These are phyloP conservation scores for Geotrichum armillariae DNA, from an alignment of 1,139 yeast species.

Conservation along the genomic window DNA sequence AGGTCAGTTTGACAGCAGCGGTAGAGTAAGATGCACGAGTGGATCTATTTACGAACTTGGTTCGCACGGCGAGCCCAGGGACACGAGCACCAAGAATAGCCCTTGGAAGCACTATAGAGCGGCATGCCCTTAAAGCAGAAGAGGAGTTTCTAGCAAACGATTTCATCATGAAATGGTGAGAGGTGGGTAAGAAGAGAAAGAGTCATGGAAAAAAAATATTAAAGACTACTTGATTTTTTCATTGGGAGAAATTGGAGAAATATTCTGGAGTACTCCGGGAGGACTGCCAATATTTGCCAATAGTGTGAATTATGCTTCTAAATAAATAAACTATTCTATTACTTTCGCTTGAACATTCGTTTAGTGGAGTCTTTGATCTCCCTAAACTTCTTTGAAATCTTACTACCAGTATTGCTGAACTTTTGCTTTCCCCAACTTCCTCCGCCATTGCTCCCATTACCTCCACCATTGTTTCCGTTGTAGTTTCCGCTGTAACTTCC, in stretches of 20 bases:
- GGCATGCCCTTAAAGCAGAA: not conserved
- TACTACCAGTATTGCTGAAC: constrained; percentile 4
- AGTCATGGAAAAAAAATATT: constrained; percentile 3
- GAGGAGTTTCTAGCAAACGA: constrained; percentile 5
- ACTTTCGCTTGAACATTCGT: constrained; percentile 7
- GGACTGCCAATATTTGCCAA: no score
- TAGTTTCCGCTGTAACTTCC: not conserved
- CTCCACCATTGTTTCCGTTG: not conserved
- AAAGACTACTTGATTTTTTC: no score
- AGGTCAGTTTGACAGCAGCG: constrained; percentile 32
- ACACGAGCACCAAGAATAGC: not conserved
- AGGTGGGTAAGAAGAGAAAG: not conserved
- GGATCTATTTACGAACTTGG: not conserved
- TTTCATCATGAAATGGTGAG: constrained; percentile 9
- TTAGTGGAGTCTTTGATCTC: constrained; percentile 9
- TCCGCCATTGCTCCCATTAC: not conserved
- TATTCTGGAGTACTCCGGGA: no score
- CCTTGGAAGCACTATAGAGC: not conserved
- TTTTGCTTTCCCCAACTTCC: constrained; percentile 1
- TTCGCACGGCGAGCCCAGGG: not conserved
- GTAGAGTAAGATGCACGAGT: not conserved
- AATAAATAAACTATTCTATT: no score
- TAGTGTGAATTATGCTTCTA: no score
- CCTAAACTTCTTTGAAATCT: constrained; percentile 7
- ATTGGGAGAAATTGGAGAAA: no score